A percentile compares a stretch with the other conserved stretches of the same genome.
Conservation (phyloP, 2,329 filamentous ascomycete species). For the Colletotrichum spaethianum region DNA sequence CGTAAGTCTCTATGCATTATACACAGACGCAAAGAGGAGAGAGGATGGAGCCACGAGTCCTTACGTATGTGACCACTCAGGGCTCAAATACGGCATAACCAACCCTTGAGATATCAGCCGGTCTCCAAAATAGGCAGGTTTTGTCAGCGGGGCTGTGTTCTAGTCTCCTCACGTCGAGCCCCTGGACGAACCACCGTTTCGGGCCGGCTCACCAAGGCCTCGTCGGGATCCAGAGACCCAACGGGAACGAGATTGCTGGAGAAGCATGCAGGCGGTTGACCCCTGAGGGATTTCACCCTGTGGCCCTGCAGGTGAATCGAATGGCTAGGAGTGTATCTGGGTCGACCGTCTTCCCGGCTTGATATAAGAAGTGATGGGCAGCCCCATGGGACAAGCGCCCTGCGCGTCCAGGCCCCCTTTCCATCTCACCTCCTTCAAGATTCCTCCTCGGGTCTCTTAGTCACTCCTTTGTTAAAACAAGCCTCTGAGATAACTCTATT, state of each 20-base stretch:
- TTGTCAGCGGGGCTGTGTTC: slow-evolving; percentile 34
- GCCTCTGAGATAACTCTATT: slow-evolving; percentile 1
- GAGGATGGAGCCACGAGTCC: not conserved
- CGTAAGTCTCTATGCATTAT: not conserved
- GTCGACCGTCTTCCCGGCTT: slow-evolving; percentile 20
- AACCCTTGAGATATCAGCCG: slow-evolving; percentile 8
- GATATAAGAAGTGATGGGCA: slow-evolving; percentile 30
- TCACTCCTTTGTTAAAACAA: slow-evolving; percentile 33
- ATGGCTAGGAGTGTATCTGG: slow-evolving; percentile 23
- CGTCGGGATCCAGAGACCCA: slow-evolving; percentile 13
- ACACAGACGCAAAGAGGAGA: not conserved
- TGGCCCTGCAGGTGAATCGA: slow-evolving; percentile 21
- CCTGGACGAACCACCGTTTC: slow-evolving; percentile 1
- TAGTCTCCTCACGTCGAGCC: slow-evolving; percentile 17
- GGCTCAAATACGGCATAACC: not conserved
- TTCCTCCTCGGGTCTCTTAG: slow-evolving; percentile 21
- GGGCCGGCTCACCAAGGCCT: slow-evolving; percentile 9
- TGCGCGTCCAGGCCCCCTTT: slow-evolving; percentile 19
- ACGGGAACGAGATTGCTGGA: slow-evolving; percentile 23
- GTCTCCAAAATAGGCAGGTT: not conserved
- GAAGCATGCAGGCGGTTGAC: slow-evolving; percentile 13
- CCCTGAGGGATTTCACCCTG: slow-evolving; percentile 31
- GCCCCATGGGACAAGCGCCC: slow-evolving; percentile 27
- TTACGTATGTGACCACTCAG: not conserved
- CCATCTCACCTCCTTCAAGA: slow-evolving; percentile 18